These are phyloP conservation scores for Rhytidhysteron rufulum DNA, from an alignment of 2,329 filamentous ascomycete species.

Conservation along the genomic window DNA sequence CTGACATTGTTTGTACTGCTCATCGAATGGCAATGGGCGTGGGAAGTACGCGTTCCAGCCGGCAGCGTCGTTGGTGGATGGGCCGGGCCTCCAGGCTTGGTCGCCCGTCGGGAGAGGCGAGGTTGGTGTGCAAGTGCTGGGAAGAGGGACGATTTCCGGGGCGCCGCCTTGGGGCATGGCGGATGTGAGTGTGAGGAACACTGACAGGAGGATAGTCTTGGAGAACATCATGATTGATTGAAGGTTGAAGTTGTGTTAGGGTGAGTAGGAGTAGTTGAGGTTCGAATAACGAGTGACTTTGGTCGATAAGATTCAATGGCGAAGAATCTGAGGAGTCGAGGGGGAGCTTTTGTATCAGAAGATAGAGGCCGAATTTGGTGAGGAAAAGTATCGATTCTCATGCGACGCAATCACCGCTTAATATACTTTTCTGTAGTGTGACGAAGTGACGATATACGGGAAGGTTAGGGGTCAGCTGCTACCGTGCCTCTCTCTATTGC, in stretches of 20 bases:
- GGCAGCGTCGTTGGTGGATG: slow-evolving; percentile 14
- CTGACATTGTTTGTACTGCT: slow-evolving; percentile 28
- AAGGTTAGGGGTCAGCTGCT: not conserved
- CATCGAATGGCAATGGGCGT: slow-evolving; percentile 21
- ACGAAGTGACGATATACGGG: not conserved
- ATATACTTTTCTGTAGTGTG: not conserved
- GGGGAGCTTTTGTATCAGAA: not conserved
- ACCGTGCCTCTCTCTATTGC: not conserved
- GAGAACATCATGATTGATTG: slow-evolving; percentile 6
- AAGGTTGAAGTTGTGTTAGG: not conserved
- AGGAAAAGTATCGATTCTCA: not conserved
- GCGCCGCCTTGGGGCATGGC: slow-evolving; percentile 29
- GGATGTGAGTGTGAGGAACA: slow-evolving; percentile 6
- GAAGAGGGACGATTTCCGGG: slow-evolving; percentile 29
- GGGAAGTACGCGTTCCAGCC: slow-evolving; percentile 33
- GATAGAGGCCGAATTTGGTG: not conserved
- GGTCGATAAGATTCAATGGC: not conserved
- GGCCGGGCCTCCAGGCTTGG: slow-evolving; percentile 21
- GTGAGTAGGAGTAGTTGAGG: not conserved
- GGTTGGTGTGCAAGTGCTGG: slow-evolving; percentile 31
- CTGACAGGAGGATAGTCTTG: slow-evolving; percentile 6
- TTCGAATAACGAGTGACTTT: not conserved
- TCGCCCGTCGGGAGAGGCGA: slow-evolving; percentile 22
- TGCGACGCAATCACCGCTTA: not conserved
- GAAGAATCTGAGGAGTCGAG: not conserved